phyloP scores from a whole-genome alignment of 2,329 filamentous ascomycete genomes.

The Whalleya microplaca region DNA sequence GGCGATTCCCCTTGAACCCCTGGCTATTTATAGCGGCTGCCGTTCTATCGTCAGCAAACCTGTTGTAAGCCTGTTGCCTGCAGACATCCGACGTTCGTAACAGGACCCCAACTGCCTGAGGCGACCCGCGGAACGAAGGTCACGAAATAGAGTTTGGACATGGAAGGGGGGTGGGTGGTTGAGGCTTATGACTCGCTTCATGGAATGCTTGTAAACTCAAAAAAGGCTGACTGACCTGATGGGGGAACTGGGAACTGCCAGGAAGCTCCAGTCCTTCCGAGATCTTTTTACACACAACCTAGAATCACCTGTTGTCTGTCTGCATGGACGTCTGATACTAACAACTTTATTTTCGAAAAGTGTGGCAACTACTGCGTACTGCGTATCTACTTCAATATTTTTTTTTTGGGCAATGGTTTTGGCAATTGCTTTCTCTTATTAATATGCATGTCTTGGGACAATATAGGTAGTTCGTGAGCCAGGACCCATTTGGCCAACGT shows the following conservation, averaged over 20 bases:
- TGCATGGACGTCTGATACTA: too few relatives aligned
- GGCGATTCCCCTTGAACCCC: too few relatives aligned
- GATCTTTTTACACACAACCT: conserved; percentile 3
- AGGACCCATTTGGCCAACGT: conserved; percentile 25
- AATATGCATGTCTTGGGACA: conserved; percentile 3
- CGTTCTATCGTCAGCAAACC: not conserved
- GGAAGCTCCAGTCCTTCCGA: conserved; percentile 11
- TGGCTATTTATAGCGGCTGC: not conserved
- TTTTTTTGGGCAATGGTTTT: conserved; percentile 4
- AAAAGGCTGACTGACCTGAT: conserved; percentile 8
- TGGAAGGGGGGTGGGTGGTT: not conserved
- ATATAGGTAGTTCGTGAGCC: conserved; percentile 9
- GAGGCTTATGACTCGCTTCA: conserved; percentile 12
- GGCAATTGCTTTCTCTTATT: conserved; percentile 20
- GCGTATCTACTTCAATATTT: not conserved
- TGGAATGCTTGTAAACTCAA: conserved; percentile 16
- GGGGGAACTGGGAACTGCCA: conserved; percentile 14
- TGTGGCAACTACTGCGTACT: not conserved
- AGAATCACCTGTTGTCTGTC: not conserved
- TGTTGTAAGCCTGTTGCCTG: not conserved
- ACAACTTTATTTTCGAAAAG: not conserved
- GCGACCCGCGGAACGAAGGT: not conserved
- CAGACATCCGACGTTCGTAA: not conserved
- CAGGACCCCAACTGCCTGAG: not conserved
- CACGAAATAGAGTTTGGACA: conserved; percentile 1